Conservation (phyloP, 192 early-diverging fungal species). For the Lobosporangium transversale region DNA sequence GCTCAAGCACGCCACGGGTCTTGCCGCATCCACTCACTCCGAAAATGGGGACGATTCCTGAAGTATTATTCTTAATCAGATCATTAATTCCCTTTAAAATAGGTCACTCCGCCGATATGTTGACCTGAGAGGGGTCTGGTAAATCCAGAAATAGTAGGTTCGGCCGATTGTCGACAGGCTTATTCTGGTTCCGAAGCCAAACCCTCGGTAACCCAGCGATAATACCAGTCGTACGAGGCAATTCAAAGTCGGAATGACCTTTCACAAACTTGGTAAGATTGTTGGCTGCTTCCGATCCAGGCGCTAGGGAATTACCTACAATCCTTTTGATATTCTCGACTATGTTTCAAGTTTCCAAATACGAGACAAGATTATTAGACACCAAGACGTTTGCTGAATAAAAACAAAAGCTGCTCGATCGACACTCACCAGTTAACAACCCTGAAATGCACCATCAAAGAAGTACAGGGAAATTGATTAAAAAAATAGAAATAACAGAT, state of each 20-base stretch:
- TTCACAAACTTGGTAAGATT: constrained; percentile 14
- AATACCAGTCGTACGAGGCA: constrained; percentile 5
- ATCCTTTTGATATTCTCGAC: constrained; percentile 28
- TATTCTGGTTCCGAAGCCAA: constrained; percentile 1
- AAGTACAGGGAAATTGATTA: no score
- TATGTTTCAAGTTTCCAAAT: no score
- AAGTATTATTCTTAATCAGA: constrained; percentile 10
- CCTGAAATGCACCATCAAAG: no score
- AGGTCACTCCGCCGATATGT: constrained; percentile 12
- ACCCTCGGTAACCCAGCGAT: constrained; percentile 23
- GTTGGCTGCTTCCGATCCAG: constrained; percentile 3
- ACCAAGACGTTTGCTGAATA: no score
- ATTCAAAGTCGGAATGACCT: not conserved
- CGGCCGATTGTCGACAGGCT: not conserved
- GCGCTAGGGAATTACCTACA: constrained; percentile 18
- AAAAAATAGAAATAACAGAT: no score
- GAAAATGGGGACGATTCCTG: not conserved
- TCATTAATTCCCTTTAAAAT: not conserved
- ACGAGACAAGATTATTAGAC: no score
- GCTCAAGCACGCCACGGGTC: constrained; percentile 20
- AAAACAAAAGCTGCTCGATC: no score
- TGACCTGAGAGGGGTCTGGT: constrained; percentile 1
- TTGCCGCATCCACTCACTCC: constrained; percentile 15
- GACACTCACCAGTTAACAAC: no score
- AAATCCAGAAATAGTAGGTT: constrained; percentile 28